Evolutionary conservation across 148 eudicot species (phyloP), one percentile per base, ranked within the genome.

Genomic region (Dianthus caryophyllus): DNA sequence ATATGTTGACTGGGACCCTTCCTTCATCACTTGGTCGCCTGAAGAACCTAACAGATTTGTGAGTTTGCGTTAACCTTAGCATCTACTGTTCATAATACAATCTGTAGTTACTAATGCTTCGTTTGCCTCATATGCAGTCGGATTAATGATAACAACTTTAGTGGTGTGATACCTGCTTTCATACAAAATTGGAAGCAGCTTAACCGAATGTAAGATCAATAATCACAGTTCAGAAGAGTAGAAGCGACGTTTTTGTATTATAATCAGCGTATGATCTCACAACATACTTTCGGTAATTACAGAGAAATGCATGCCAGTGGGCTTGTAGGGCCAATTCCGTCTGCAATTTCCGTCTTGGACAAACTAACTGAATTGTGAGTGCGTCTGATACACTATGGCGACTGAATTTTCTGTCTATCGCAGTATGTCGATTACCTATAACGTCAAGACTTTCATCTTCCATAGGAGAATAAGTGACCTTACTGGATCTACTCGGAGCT

Each of bases 301-400:
- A 88, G 96, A 77, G 96, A 89, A 75, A 81, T 89, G 87, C 73
- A 65, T n/a, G 87, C 83, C 52, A 86, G 88, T 73, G 96, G 96
- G 73, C 71, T 89, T 57, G 73, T 67, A 44, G 96, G 96, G 53
- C 91, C 91, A 17, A 84, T 89, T 73, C 91, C 96, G 7, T 61
- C 76, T 24, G 71, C 50, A 56, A 77, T 88, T 65, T 79, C 89
- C 39, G 59, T 64, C 74, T 71, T 81, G 69, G 71, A 81, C 64
- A 65, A 77, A 49, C 61, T 89, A 55, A 36, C 56, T 30, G 76
- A 84, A 14, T 51, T 89, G 96, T 89, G 78, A 86, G 91, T 81
- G n/a, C 17, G 44, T 49, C 14, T 30, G n/a, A 53, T 62, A 50
- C 0, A 18, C 50, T 22, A 46, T 26, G 31, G 56, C 22, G 51